Evolutionary conservation across 106 monocot species (phyloP).

Genomic region (Acanthochlamys bracteata): DNA sequence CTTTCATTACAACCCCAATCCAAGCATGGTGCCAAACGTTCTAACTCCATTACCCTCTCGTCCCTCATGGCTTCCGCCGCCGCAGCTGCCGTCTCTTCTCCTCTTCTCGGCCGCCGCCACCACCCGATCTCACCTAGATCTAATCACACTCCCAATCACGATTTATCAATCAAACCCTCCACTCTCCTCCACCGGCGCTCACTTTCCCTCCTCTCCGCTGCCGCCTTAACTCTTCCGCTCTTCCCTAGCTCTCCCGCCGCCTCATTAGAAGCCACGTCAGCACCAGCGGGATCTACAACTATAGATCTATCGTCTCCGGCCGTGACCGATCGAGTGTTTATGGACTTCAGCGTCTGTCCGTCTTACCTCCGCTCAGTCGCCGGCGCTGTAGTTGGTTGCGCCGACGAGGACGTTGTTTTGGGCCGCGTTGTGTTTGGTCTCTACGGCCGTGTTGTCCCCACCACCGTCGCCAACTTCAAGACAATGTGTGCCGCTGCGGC

Average conservation of each 20-base stretch:
- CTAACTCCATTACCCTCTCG: too few species aligned
- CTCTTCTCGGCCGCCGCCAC: constrained; percentile 7
- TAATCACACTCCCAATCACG: neutral
- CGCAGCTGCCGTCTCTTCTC: constrained; percentile 20
- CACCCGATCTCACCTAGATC: neutral
- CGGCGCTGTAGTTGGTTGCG: constrained; percentile 46
- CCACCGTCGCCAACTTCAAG: constrained; percentile 84
- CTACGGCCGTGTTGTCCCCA: constrained; percentile 63
- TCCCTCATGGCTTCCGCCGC: constrained; percentile 4
- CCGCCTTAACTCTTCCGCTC: neutral
- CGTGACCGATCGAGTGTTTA: constrained; percentile 79
- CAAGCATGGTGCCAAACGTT: too few species aligned
- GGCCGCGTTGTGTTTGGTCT: constrained; percentile 88
- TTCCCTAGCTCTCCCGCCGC: constrained; percentile 4
- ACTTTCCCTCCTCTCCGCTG: neutral
- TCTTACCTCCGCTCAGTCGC: constrained; percentile 76
- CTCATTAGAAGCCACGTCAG: neutral
- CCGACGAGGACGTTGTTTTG: constrained; percentile 55
- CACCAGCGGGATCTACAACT: neutral
- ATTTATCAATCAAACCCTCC: neutral
- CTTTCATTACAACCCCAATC: too few species aligned
- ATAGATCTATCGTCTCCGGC: constrained; percentile 5
- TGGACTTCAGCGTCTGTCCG: constrained; percentile 86
- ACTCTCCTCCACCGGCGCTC: constrained; percentile 7
- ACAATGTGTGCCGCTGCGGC: constrained; percentile 51